Conservation (phyloP, 116 monocot species). For the Cymodocea nodosa region DNA sequence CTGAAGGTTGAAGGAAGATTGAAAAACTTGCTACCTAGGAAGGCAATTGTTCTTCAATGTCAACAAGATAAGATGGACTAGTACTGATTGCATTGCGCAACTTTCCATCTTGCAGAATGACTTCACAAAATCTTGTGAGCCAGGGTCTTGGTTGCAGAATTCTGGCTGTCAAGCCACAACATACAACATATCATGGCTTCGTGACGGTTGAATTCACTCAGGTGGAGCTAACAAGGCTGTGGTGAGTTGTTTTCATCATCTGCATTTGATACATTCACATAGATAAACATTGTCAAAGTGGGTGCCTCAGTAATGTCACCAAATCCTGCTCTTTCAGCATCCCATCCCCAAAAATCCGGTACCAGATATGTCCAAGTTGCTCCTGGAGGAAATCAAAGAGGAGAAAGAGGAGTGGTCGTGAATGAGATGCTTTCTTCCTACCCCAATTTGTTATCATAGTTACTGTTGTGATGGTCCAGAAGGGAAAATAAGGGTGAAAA, state of each 20-base stretch:
- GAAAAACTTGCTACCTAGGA: too few relatives aligned
- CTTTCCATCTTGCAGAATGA: slow-evolving; percentile 9
- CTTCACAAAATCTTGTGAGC: slow-evolving; percentile 6
- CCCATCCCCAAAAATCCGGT: slow-evolving; percentile 30
- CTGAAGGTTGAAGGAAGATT: too few relatives aligned
- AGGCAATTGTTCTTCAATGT: too few relatives aligned
- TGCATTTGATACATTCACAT: not conserved
- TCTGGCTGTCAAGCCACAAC: slow-evolving; percentile 48
- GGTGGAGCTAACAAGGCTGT: slow-evolving; percentile 40
- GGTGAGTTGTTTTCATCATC: slow-evolving; percentile 24
- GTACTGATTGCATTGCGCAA: too few relatives aligned
- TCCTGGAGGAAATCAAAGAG: slow-evolving; percentile 42
- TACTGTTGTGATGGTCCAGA: not conserved
- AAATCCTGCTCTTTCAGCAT: slow-evolving; percentile 17
- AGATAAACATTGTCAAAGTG: too few relatives aligned
- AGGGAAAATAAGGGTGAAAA: too few relatives aligned
- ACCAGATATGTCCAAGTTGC: slow-evolving; percentile 43
- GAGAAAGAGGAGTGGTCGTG: slow-evolving; percentile 14
- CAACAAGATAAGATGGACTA: too few relatives aligned
- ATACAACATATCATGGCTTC: slow-evolving; percentile 20
- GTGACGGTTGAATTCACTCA: slow-evolving; percentile 65
- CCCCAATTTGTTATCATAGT: not conserved
- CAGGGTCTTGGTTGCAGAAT: slow-evolving; percentile 49
- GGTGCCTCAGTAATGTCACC: not conserved
- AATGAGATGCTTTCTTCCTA: not conserved